Base-by-base conservation (phyloP, 2,329 filamentous ascomycete species). In the Paramyrothecium sp. region DNA sequence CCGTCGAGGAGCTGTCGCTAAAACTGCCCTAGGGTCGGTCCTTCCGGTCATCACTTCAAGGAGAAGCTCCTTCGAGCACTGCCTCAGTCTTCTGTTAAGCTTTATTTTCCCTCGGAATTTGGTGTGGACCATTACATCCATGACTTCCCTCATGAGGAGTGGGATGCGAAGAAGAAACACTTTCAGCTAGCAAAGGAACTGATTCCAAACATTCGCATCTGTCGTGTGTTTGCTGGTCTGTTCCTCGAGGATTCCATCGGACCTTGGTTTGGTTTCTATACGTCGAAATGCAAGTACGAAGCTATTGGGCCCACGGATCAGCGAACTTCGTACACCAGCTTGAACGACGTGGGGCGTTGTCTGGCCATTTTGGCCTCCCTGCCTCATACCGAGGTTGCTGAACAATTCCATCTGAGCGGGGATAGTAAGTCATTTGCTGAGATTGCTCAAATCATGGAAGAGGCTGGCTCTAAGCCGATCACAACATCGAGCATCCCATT, bases 41-140 rank as follows among this genome's bases (percentile, higher is more conserved):
- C 38, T 4, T 7, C 38, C 5, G 38, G 38, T 17, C 64, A 71
- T 38, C 51, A 53, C 12, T 67, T 72, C 56, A 69, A 69, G 53
- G 69, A 71, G 22, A 63, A 60, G 17, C 61, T 72, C 30, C 59
- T 66, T 21, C 58, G 56, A 11, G 58, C 60, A 2, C 51, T 72
- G 0, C 65, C 69, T 2, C 20, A 55, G 21, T 65, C 71, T 0
- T 50, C 60, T 0, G 57, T 74, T 26, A 65, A 64, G 56, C 55
- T 74, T 7, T 74, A 74, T 58, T 65, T 74, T 50, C 68, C 68
- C 12, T 73, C 72, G 4, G 71, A 74, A 26, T 74, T 74, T 53
- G 72, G 72, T 13, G 71, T 74, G 44, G 67, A 75, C 56, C 71
- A 74, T 55, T 70, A 71, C 51, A 51, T 71, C 19, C 71, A 73